Evolutionary conservation across 169 alveolate species (phyloP), one percentile per base, ranked within the genome.

Genomic region (Eimeria necatrix): DNA sequence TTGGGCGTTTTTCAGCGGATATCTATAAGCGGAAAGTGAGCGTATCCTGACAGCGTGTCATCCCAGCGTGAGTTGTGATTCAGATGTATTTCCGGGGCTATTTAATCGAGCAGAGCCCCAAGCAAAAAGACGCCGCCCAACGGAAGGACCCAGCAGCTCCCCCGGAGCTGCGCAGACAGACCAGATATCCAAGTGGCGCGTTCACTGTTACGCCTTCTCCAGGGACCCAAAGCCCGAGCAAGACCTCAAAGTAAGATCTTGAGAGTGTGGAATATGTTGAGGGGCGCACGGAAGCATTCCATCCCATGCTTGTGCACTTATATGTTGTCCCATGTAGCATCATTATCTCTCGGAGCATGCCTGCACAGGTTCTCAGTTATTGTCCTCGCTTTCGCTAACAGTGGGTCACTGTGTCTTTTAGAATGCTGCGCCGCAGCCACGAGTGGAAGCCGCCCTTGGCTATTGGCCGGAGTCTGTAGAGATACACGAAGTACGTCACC

Each of bases 161-260:
- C 24, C 89, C 49, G 89, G 48, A 0, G 16, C 80, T 4, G 76
- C 26, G 48, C 52, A 14, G 18, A 32, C 52, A 12, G 59, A 24
- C 10, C 53, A 59, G 41, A 41, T 84, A 10, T 20, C 59, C 5
- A 53, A 16, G 48, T 84, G 78, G 78, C 92, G 95, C 64, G 91
- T 94, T 10, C 96, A 94, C 95, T 94, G 96, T 49, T 91, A 94
- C 86, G 94, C 81, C 70, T 94, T 94, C 74, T 83, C 94, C 59
- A 86, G 95, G 46, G 64, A 78, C 49, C 86, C 56, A 22, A 85
- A 86, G 6, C 95, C 96, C 8, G 93, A 89, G 22, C 80, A 48
- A 51, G 96, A 94, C 26, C 53, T 90, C 16, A 61, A 71, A 48
- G 95, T 83, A 49, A 18, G 92, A 16, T 68, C 59, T 10, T 9